Percentiles rank a stretch among this genome's conserved stretches.
Conservation (phyloP, 495 filamentous ascomycete species). For the Aspergillus bridgeri region DNA sequence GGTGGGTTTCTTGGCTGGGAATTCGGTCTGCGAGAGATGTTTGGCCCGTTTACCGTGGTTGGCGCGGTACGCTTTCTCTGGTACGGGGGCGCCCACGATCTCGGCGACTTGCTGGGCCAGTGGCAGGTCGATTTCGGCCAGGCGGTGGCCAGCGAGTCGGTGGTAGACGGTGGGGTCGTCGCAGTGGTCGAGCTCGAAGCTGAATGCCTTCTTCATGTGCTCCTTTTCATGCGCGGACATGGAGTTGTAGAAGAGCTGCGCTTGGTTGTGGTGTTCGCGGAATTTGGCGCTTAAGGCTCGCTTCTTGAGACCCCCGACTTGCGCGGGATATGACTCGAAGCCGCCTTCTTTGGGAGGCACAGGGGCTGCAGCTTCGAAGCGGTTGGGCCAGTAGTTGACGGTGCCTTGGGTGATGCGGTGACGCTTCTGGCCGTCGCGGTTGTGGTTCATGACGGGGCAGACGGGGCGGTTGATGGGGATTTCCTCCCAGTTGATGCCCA, state of each 20-base stretch:
- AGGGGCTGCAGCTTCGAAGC: slow-evolving; percentile 61
- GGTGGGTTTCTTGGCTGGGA: slow-evolving; percentile 56
- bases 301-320: slow-evolving; percentile 63
- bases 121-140: slow-evolving; percentile 67
- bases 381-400: slow-evolving; percentile 90
- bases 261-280: slow-evolving; percentile 67
- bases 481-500: slow-evolving; percentile 84
- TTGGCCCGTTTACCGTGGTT: slow-evolving; percentile 69
- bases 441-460: slow-evolving; percentile 59
- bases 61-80: slow-evolving; percentile 42
- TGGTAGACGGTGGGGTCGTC: slow-evolving; percentile 80
- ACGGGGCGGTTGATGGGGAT: slow-evolving; percentile 76
- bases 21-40: slow-evolving; percentile 66
- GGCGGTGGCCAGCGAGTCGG: slow-evolving; percentile 63
- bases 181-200: slow-evolving; percentile 87
- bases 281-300: slow-evolving; percentile 75
- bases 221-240: slow-evolving; percentile 64
- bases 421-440: slow-evolving; percentile 34
- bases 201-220: slow-evolving; percentile 66
- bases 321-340: slow-evolving; percentile 65
- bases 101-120: slow-evolving; percentile 69
- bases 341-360: slow-evolving; percentile 58
- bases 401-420: slow-evolving; percentile 61
- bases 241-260: slow-evolving; percentile 76
- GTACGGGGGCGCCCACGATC: slow-evolving; percentile 63